A percentile compares a stretch with the other conserved stretches of the same genome.
These are phyloP conservation scores for Colletotrichum limetticola DNA, from an alignment of 2,329 filamentous ascomycete species.

Conservation along the genomic window DNA sequence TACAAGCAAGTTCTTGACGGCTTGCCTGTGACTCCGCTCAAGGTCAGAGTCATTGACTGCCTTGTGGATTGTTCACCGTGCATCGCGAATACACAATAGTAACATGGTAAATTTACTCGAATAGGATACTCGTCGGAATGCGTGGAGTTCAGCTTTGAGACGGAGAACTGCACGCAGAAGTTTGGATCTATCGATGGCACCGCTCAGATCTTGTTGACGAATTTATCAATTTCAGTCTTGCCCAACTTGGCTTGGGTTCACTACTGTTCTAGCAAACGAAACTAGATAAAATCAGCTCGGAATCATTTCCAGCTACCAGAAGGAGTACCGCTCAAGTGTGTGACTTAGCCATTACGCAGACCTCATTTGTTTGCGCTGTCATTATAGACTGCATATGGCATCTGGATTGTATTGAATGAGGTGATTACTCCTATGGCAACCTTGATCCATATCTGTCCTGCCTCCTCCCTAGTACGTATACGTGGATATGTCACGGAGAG, in stretches of 20 bases:
- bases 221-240: background rate
- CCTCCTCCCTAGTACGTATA: too few species aligned
- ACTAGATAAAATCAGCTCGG: background rate
- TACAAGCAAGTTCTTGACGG: too few species aligned
- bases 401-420: too few species aligned
- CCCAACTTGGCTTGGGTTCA: background rate
- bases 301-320: too few species aligned
- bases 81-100: background rate
- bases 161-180: background rate
- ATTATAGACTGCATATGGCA: too few species aligned
- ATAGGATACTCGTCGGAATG: background rate
- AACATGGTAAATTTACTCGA: background rate
- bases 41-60: background rate
- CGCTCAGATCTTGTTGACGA: background rate
- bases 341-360: too few species aligned
- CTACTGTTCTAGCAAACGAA: background rate
- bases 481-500: too few species aligned
- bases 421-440: too few species aligned
- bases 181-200: background rate
- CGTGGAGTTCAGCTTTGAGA: background rate
- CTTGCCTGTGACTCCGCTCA: background rate
- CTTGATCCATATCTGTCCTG: too few species aligned
- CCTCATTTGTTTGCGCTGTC: too few species aligned
- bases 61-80: background rate
- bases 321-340: background rate